Evolutionary conservation across 2,329 filamentous ascomycete genomes (phyloP).

Genomic region (Fusarium sp.): DNA sequence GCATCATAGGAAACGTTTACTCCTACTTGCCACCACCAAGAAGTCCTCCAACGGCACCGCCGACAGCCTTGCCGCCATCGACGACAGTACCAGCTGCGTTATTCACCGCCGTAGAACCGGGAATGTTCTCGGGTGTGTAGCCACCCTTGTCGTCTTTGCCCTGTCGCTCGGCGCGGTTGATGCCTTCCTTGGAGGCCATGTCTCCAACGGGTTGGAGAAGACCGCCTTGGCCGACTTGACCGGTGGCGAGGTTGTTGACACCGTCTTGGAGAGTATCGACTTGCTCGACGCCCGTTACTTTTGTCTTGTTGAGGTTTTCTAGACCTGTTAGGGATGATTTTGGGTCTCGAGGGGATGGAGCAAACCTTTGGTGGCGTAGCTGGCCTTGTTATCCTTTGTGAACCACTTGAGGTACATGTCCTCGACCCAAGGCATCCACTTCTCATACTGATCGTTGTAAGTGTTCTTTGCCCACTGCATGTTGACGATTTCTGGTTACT

Average conservation of each 20-base stretch:
- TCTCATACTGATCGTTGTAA: slow-evolving; percentile 80
- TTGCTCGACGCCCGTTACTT: slow-evolving; percentile 75
- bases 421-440: slow-evolving; percentile 82
- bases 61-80: slow-evolving; percentile 49
- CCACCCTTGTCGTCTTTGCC: slow-evolving; percentile 72
- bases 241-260: slow-evolving; percentile 70
- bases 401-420: slow-evolving; percentile 79
- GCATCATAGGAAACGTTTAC: not conserved
- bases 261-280: slow-evolving; percentile 77
- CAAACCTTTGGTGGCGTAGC: slow-evolving; percentile 76
- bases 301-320: slow-evolving; percentile 77
- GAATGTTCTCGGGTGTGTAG: slow-evolving; percentile 53
- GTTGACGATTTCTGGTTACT: not conserved
- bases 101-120: slow-evolving; percentile 45
- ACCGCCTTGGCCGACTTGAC: slow-evolving; percentile 76
- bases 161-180: slow-evolving; percentile 73
- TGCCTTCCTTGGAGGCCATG: slow-evolving; percentile 70
- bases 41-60: slow-evolving; percentile 49
- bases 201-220: slow-evolving; percentile 74
- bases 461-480: slow-evolving; percentile 71
- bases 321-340: not conserved
- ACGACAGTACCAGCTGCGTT: slow-evolving; percentile 43
- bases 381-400: slow-evolving; percentile 81
- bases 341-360: not conserved
- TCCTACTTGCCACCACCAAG: slow-evolving; percentile 49